These are phyloP conservation scores for Fusarium ramigenum DNA, from an alignment of 2,329 filamentous ascomycete species.

Conservation along the genomic window DNA sequence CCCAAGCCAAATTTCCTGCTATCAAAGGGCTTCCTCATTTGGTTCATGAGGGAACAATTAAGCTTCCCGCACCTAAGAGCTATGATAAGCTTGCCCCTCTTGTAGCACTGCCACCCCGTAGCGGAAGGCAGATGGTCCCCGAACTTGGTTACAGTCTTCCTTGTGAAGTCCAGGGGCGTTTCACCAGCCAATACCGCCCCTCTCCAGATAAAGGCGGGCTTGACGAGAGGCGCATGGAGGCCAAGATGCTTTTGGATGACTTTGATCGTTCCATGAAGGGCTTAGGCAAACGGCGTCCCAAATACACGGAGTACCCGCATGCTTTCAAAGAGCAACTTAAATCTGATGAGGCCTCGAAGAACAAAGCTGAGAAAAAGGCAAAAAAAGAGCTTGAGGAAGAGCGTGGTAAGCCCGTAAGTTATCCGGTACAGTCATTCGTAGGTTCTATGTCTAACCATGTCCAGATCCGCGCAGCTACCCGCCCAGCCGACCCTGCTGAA, in stretches of 20 bases:
- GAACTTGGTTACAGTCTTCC: constrained; percentile 52
- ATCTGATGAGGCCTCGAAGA: constrained; percentile 56
- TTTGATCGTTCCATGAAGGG: constrained; percentile 54
- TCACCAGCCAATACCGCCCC: constrained; percentile 54
- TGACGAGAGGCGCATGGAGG: constrained; percentile 54
- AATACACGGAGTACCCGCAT: constrained; percentile 59
- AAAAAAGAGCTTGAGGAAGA: constrained; percentile 54
- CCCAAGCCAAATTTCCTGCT: constrained; percentile 51
- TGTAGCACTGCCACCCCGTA: constrained; percentile 53
- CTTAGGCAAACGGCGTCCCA: constrained; percentile 55
- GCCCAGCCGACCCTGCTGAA: constrained; percentile 57
- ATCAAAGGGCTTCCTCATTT: constrained; percentile 53
- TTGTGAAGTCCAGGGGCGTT: constrained; percentile 56
- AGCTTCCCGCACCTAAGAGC: constrained; percentile 55
- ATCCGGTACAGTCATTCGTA: neutral
- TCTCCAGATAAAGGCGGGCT: constrained; percentile 51
- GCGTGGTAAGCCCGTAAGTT: constrained; percentile 51
- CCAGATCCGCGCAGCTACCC: constrained; percentile 53
- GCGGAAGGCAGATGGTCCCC: constrained; percentile 51
- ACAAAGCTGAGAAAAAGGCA: constrained; percentile 58
- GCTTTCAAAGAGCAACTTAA: constrained; percentile 59
- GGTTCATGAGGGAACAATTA: constrained; percentile 51
- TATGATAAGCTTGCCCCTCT: constrained; percentile 57
- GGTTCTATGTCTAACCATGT: neutral
- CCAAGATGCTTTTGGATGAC: constrained; percentile 51